Evolutionary conservation across 495 filamentous ascomycete species (phyloP), one percentile per base, ranked within the genome.

Genomic region (Aspergillus haitiensis): DNA sequence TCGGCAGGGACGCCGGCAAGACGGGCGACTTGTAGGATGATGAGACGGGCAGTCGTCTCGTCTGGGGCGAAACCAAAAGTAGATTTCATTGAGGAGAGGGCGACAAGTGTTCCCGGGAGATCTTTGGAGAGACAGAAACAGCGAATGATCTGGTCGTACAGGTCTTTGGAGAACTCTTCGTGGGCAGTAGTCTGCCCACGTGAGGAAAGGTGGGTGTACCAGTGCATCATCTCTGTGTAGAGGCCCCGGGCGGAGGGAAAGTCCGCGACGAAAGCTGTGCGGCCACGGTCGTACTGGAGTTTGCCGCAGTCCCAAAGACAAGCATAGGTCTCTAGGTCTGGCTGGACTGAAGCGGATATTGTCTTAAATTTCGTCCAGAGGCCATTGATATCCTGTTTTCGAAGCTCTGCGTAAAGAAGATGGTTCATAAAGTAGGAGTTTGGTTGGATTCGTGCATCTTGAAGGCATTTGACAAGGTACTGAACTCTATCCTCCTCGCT

Each of bases 401-500:
- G 81, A 59, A 82, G 80, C 69, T 71, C 74, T 18, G 85, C 83
- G 52, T 81, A 83, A 31, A 93, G 80, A 18, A 92, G 71, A 60
- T 91, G 86, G 70, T 92, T 93, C 77, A 92, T 83, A 67, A 91
- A 84, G 68, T 85, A 88, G 45, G 83, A 84, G 58, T 88, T 86
- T 7, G 87, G 81, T 18, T 73, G 73, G 56, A 92, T 82, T 49
- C 86, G 82, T 13, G 86, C 80, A 44, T 81, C 67, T 35, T 72
- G 66, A 45, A 91, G 80, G 18, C 77, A 79, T 36, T 80, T 72
- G 64, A 82, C 82, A 10, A 93, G 72, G 40, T 84, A 75, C 49
- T 80, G 67, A 53, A 88, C 75, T 63, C 81, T 78, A 6, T 75
- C 69, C 52, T 83, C 77, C 31, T 85, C 79, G 12, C 82, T 72